Percentiles rank a stretch among this genome's conserved stretches.
Evolutionary conservation across 495 filamentous ascomycete genomes (phyloP).

Genomic region (Penicillium longicatenatum): DNA sequence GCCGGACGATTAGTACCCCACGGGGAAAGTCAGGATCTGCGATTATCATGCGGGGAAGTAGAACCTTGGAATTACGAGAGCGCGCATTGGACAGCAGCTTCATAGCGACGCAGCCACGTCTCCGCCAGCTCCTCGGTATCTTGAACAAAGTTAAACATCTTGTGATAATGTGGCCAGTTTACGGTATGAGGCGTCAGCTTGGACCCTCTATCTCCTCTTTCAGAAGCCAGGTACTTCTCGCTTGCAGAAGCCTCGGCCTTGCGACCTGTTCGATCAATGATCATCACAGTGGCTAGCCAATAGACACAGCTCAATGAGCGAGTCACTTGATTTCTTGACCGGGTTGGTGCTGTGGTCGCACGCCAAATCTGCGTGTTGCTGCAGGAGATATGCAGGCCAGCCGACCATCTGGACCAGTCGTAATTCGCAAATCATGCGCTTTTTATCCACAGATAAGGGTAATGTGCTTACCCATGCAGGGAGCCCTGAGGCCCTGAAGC

Average conservation of each 20-base stretch:
- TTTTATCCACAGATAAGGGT: not conserved
- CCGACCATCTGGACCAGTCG: not conserved
- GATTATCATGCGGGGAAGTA: constrained; percentile 1
- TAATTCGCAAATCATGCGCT: not conserved
- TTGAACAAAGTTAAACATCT: not conserved
- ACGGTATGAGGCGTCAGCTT: not conserved
- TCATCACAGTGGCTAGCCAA: not conserved
- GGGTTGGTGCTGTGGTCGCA: not conserved
- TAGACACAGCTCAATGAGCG: not conserved
- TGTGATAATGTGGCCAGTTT: not conserved
- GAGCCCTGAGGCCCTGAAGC: not conserved
- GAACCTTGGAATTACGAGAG: not conserved
- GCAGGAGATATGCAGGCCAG: constrained; percentile 1
- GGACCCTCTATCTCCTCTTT: constrained; percentile 4
- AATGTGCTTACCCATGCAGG: not conserved
- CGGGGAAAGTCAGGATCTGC: constrained; percentile 6
- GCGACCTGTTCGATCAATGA: not conserved
- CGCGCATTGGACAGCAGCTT: not conserved
- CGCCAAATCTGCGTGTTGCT: not conserved
- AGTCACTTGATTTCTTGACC: not conserved
- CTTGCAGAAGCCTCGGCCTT: constrained; percentile 5
- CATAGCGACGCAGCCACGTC: not conserved
- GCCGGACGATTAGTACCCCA: constrained; percentile 5
- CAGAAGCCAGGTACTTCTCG: constrained; percentile 2
- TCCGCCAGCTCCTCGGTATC: constrained; percentile 1